Evolutionary conservation across 306 rosid species (phyloP), one percentile per base, ranked within the genome.

Genomic region (Vigna nakashimae): DNA sequence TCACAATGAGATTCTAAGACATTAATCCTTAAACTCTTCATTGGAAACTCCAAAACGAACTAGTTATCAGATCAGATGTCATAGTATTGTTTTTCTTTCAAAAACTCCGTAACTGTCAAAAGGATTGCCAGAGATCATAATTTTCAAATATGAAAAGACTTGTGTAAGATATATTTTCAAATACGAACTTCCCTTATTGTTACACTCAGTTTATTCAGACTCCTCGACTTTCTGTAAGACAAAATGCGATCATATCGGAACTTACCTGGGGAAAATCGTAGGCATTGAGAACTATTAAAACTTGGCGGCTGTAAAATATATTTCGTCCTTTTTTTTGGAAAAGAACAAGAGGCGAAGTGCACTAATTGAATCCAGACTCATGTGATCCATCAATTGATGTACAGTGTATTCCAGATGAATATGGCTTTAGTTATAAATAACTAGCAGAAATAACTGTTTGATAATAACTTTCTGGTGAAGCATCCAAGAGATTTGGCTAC

Each of bases 401-500:
- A 77, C 38, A 78, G 72, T 69, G 77, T 53, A 24, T 65, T 73
- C 66, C 75, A 80, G 75, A 82, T 66, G 84, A 86, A 82, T 82
- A 52, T 57, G 68, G 52, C 52, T 64, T 78, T 63, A 79, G 58
- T 81, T 79, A 32, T 73, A 69, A 58, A 36, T 69, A 74, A 50
- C 66, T 14, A 57, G 26, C 74, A 58, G 36, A 85, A 79, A 71
- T 69, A 72, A 73, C 13, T 50, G 48, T 83, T 58, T 38, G n/a
- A 45, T 72, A 74, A 73, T 66, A 74, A 84, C 65, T 77, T 68
- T 75, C 34, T 34, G 46, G 58, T 5, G 13, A 71, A 79, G 53
- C 81, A 24, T 38, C 80, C 87, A 38, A 50, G n/a, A 12, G 49
- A 65, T 52, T 24, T 64, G 65, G 79, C 22, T 60, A 57, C 22